Evolutionary conservation across 2,329 filamentous ascomycete species (phyloP).

Genomic region (Pseudocercospora vitis): DNA sequence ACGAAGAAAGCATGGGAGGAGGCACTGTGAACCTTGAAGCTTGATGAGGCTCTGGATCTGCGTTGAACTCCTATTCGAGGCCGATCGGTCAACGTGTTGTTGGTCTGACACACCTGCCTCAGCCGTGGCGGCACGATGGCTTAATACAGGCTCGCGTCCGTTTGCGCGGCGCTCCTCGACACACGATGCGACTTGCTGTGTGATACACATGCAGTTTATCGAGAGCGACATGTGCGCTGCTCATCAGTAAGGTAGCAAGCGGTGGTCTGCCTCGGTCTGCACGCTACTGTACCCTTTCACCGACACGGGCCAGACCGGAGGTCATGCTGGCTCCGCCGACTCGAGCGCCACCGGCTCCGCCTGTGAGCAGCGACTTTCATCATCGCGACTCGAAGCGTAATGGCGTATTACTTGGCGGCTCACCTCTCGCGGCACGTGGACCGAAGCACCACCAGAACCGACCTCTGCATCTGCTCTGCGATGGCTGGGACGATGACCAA

Average conservation of each 20-base stretch:
- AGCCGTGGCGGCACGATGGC: neutral
- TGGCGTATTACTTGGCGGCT: conserved; percentile 3
- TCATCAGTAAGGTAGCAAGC: no score
- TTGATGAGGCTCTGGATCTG: neutral
- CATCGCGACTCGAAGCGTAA: conserved; percentile 7
- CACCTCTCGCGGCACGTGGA: conserved; percentile 1
- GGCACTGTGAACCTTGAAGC: conserved; percentile 4
- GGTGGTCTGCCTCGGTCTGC: neutral
- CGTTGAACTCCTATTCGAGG: neutral
- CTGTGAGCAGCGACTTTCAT: conserved; percentile 1
- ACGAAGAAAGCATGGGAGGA: neutral
- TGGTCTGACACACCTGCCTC: neutral
- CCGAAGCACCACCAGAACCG: neutral
- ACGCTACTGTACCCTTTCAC: neutral
- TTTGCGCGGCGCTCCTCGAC: neutral
- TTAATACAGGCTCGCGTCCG: conserved; percentile 6
- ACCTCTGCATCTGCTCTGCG: conserved; percentile 1
- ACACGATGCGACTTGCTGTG: neutral
- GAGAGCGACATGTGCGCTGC: neutral
- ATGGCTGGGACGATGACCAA: conserved; percentile 1
- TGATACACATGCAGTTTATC: no score
- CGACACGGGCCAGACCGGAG: conserved; percentile 1
- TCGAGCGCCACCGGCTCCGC: neutral
- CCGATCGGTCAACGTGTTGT: neutral
- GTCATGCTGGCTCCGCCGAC: neutral